These are phyloP conservation scores for Penicillium janthinellum DNA, from an alignment of 2,329 filamentous ascomycete genomes.

Conservation along the genomic window DNA sequence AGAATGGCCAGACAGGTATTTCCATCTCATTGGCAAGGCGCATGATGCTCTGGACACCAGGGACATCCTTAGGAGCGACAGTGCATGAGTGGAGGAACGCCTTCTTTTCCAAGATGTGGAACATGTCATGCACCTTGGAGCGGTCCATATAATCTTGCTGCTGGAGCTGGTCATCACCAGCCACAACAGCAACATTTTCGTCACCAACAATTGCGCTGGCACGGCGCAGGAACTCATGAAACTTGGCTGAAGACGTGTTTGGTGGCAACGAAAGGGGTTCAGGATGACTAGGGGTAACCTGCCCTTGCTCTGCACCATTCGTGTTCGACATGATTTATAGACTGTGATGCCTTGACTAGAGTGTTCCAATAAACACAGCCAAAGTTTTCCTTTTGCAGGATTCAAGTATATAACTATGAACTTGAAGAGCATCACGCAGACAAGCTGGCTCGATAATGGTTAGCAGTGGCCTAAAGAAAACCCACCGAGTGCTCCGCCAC, in stretches of 20 bases:
- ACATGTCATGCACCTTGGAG: conserved; percentile 46
- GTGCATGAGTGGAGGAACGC: conserved; percentile 51
- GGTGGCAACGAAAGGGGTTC: conserved; percentile 22
- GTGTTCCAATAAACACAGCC: too few species aligned
- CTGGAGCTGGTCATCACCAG: conserved; percentile 16
- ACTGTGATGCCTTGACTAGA: too few species aligned
- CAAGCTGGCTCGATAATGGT: too few species aligned
- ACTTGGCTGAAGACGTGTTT: conserved; percentile 12
- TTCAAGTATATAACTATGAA: too few species aligned
- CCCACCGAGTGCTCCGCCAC: too few species aligned
- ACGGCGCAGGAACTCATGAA: not conserved
- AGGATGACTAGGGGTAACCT: too few species aligned
- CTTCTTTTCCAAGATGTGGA: conserved; percentile 45
- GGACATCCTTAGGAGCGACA: conserved; percentile 26
- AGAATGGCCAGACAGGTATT: conserved; percentile 39
- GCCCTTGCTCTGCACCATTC: too few species aligned
- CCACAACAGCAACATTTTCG: conserved; percentile 32
- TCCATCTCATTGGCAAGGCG: conserved; percentile 34
- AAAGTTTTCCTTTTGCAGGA: too few species aligned
- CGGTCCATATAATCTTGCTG: conserved; percentile 32
- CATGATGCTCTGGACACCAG: conserved; percentile 17
- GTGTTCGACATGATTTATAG: too few species aligned
- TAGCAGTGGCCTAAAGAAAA: too few species aligned
- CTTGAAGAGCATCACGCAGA: too few species aligned
- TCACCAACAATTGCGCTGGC: conserved; percentile 18